Percentiles rank a stretch among this genome's conserved stretches.
Evolutionary conservation across 1,284 basidiomycete genomes (phyloP).

Genomic region (Vanrija humicola): DNA sequence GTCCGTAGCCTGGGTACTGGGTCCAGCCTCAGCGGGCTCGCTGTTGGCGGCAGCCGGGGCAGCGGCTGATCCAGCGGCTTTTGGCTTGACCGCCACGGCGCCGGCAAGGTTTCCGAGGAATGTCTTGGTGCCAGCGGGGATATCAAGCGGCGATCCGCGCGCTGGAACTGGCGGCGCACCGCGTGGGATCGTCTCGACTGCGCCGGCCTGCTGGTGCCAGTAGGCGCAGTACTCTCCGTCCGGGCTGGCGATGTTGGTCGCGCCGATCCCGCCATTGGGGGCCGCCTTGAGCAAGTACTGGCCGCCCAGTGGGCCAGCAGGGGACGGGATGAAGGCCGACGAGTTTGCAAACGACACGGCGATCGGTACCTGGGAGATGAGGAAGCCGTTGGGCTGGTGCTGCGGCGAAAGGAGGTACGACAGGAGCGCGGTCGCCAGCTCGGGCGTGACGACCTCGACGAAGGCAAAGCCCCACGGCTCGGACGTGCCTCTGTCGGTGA

Average conservation of each 20-base stretch:
- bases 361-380: conserved; percentile 76
- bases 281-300: conserved; percentile 31
- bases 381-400: conserved; percentile 79
- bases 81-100: neutral
- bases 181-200: conserved; percentile 26
- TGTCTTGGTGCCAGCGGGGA: conserved; percentile 16
- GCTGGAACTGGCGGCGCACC: conserved; percentile 17
- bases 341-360: conserved; percentile 84
- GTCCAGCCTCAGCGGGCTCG: neutral
- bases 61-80: neutral
- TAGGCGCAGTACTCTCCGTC: conserved; percentile 52
- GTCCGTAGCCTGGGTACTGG: too few species aligned
- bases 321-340: conserved; percentile 73
- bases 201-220: conserved; percentile 38
- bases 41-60: neutral
- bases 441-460: conserved; percentile 77
- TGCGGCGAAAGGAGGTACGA: conserved; percentile 74
- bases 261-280: conserved; percentile 37
- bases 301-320: conserved; percentile 51
- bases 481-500: conserved; percentile 77
- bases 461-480: conserved; percentile 88
- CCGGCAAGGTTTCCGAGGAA: conserved; percentile 39
- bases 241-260: conserved; percentile 52
- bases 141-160: conserved; percentile 2
- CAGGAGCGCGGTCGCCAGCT: conserved; percentile 64